Percentiles rank a stretch among this genome's conserved stretches.
Evolutionary conservation across 371 early-diverging fungal genomes (phyloP).

Genomic region (Zopfochytrium polystomum): DNA sequence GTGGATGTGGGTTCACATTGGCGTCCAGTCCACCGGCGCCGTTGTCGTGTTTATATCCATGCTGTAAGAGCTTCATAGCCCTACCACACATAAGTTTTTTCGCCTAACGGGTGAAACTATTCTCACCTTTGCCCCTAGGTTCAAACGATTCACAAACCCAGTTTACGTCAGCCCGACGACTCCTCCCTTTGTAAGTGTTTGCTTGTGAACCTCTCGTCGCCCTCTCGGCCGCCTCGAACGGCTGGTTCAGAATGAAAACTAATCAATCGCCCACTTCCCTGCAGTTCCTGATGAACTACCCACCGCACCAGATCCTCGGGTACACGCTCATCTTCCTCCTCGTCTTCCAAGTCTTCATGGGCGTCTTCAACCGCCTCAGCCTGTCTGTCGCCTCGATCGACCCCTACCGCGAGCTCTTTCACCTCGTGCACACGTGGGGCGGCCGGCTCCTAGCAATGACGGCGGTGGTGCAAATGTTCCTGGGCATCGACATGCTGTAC

Average conservation of each 20-base stretch:
- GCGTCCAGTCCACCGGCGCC: too few relatives aligned
- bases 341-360: not conserved
- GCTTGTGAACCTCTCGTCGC: not conserved
- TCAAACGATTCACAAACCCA: too few relatives aligned
- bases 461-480: constrained; percentile 28
- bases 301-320: not conserved
- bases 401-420: constrained; percentile 12
- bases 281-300: not conserved
- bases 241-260: too few relatives aligned
- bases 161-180: too few relatives aligned
- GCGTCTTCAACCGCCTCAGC: not conserved
- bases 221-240: too few relatives aligned
- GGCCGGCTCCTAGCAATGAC: constrained; percentile 23
- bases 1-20: too few relatives aligned
- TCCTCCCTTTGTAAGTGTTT: not conserved
- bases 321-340: not conserved
- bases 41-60: too few relatives aligned
- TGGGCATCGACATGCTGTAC: constrained; percentile 37
- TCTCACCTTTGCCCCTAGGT: too few relatives aligned
- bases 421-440: constrained; percentile 6
- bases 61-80: too few relatives aligned
- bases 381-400: not conserved
- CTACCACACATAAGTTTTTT: too few relatives aligned
- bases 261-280: not conserved
- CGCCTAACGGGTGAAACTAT: too few relatives aligned